Percentiles rank a stretch among this genome's conserved stretches.
These are phyloP conservation scores for Scheffersomyces cryptocercus DNA, from an alignment of 1,139 yeast species.

Conservation along the genomic window DNA sequence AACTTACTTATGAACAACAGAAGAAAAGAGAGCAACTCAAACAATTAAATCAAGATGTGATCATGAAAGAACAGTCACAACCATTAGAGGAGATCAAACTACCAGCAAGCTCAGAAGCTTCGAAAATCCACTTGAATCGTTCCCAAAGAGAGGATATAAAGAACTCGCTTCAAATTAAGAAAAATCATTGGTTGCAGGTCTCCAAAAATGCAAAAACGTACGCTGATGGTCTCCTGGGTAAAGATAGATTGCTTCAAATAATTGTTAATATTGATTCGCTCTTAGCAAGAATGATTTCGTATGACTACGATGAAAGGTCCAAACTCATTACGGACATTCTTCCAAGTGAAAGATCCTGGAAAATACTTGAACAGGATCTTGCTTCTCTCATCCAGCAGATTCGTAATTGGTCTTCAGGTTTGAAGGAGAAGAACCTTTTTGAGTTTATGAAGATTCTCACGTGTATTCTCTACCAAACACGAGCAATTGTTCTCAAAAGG, in stretches of 20 bases:
- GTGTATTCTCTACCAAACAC: conserved; percentile 31
- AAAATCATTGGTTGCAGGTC: conserved; percentile 30
- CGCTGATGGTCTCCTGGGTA: conserved; percentile 20
- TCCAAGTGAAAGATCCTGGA: conserved; percentile 42
- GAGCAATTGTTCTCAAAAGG: conserved; percentile 31
- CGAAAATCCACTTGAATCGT: conserved; percentile 2
- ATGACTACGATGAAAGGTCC: conserved; percentile 37
- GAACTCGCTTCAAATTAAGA: conserved; percentile 17
- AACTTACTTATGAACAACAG: conserved; percentile 10
- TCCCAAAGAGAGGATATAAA: conserved; percentile 21
- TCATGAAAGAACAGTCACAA: conserved; percentile 13
- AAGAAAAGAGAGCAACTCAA: conserved; percentile 19
- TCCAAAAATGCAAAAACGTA: conserved; percentile 28
- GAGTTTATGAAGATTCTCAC: conserved; percentile 26
- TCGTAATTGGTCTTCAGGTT: conserved; percentile 11
- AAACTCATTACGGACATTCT: conserved; percentile 24
- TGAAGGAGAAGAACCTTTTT: conserved; percentile 19
- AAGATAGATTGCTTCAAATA: conserved; percentile 23
- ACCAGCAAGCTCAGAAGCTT: conserved; percentile 6
- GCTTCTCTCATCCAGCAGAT: conserved; percentile 23
- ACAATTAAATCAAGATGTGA: conserved; percentile 21
- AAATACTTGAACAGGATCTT: conserved; percentile 27
- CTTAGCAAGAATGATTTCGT: conserved; percentile 29
- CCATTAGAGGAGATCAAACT: conserved; percentile 10
- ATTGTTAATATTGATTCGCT: conserved; percentile 36